These are phyloP conservation scores for Tremella fuciformis DNA, from an alignment of 768 basidiomycete genomes.

Conservation along the genomic window DNA sequence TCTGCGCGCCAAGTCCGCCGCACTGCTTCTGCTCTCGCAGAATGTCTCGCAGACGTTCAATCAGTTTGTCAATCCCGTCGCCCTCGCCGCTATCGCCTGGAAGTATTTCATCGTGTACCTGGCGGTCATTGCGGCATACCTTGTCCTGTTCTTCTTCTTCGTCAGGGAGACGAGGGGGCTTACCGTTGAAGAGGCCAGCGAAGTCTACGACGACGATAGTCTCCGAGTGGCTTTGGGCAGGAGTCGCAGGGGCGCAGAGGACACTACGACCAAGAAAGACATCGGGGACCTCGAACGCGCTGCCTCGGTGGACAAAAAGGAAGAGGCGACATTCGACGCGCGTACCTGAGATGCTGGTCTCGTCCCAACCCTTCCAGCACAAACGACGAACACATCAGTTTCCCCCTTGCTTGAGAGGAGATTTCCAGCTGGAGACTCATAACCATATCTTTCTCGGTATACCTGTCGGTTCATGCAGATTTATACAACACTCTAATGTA, in stretches of 20 bases:
- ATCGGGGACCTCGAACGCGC: not conserved
- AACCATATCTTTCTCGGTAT: too few relatives aligned
- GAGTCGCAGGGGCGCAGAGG: not conserved
- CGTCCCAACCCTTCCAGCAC: too few relatives aligned
- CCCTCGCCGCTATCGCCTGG: constrained; percentile 37
- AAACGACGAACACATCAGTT: too few relatives aligned
- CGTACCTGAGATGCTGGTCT: too few relatives aligned
- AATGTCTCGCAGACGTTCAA: constrained; percentile 32
- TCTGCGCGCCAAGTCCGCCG: constrained; percentile 37
- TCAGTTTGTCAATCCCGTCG: constrained; percentile 45
- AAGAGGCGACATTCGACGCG: too few relatives aligned
- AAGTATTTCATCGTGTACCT: constrained; percentile 38
- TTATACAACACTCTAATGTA: too few relatives aligned
- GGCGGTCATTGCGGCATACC: constrained; percentile 3
- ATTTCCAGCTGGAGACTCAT: too few relatives aligned
- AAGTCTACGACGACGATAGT: constrained; percentile 9
- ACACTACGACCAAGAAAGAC: not conserved
- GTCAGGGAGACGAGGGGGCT: constrained; percentile 27
- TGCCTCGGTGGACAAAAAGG: not conserved
- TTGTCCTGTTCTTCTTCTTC: constrained; percentile 22
- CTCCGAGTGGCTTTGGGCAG: not conserved
- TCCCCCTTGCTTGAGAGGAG: too few relatives aligned
- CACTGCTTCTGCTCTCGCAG: constrained; percentile 27
- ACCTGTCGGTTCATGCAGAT: too few relatives aligned
- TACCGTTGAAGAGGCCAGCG: constrained; percentile 18